Conservation (phyloP, 2,329 filamentous ascomycete species). For the Xylaria sp. region DNA sequence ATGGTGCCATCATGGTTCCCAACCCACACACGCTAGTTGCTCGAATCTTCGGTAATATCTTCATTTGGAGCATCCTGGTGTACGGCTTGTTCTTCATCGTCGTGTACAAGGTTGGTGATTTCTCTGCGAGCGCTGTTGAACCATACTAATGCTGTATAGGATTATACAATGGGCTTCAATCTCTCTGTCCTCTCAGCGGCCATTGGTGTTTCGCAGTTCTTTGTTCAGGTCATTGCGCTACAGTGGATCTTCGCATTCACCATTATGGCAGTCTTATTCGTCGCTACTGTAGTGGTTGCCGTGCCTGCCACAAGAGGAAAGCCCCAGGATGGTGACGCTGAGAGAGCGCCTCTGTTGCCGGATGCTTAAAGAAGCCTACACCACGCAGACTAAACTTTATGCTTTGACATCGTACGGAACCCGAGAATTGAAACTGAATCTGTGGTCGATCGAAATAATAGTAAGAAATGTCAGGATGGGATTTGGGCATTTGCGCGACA, state of each 20-base stretch:
- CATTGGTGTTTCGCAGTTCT: slow-evolving; percentile 81
- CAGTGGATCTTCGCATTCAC: slow-evolving; percentile 94
- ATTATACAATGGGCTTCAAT: slow-evolving; percentile 81
- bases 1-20: slow-evolving; percentile 83
- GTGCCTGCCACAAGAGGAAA: slow-evolving; percentile 71
- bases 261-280: slow-evolving; percentile 80
- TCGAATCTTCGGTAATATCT: slow-evolving; percentile 85
- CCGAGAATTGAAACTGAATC: not conserved
- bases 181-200: slow-evolving; percentile 78
- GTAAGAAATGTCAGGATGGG: not conserved
- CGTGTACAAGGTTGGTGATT: slow-evolving; percentile 69
- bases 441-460: not conserved
- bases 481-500: not conserved
- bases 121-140: slow-evolving; percentile 13
- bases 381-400: not conserved
- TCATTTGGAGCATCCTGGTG: slow-evolving; percentile 83
- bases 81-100: slow-evolving; percentile 82
- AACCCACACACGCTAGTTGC: slow-evolving; percentile 72
- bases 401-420: not conserved
- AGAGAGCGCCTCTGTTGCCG: slow-evolving; percentile 70
- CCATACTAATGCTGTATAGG: slow-evolving; percentile 51
- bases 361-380: slow-evolving; percentile 51
- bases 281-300: slow-evolving; percentile 72
- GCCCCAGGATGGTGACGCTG: slow-evolving; percentile 58
- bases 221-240: slow-evolving; percentile 76